A percentile compares a stretch with the other conserved stretches of the same genome.
These are phyloP conservation scores for Parastagonospora nodorum DNA, from an alignment of 2,329 filamentous ascomycete genomes.

Conservation along the genomic window DNA sequence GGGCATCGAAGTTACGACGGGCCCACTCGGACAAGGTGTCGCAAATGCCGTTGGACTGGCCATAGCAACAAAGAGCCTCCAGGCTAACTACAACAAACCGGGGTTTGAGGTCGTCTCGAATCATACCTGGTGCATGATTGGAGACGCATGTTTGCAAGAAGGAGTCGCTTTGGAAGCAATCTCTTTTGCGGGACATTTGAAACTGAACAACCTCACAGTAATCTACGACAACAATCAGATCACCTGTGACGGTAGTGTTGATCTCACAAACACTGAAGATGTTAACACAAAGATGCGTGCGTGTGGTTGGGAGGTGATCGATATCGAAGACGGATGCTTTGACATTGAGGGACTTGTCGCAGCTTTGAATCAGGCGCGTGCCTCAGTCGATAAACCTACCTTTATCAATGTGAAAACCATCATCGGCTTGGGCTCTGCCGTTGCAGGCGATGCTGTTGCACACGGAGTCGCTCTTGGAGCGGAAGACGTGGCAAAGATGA, in stretches of 20 bases:
- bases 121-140: constrained; percentile 62
- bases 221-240: constrained; percentile 68
- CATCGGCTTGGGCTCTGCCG: constrained; percentile 59
- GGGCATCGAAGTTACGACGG: constrained; percentile 64
- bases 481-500: constrained; percentile 61
- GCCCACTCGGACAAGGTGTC: constrained; percentile 64
- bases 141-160: constrained; percentile 64
- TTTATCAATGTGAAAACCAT: constrained; percentile 64
- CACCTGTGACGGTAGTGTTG: constrained; percentile 63
- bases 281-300: constrained; percentile 63
- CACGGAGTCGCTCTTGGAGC: constrained; percentile 64
- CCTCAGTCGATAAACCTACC: constrained; percentile 55
- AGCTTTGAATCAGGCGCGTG: constrained; percentile 54
- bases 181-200: constrained; percentile 60
- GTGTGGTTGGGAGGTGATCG: constrained; percentile 61
- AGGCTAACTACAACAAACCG: constrained; percentile 59
- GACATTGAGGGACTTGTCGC: constrained; percentile 56
- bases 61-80: constrained; percentile 62
- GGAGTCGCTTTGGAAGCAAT: constrained; percentile 64
- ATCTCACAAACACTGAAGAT: constrained; percentile 61
- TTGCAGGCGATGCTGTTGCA: constrained; percentile 56
- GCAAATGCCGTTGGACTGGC: constrained; percentile 65
- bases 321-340: constrained; percentile 58
- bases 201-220: constrained; percentile 61
- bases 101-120: constrained; percentile 56